Conservation (phyloP, 768 basidiomycete species). For the Lactifluus echinatus region DNA sequence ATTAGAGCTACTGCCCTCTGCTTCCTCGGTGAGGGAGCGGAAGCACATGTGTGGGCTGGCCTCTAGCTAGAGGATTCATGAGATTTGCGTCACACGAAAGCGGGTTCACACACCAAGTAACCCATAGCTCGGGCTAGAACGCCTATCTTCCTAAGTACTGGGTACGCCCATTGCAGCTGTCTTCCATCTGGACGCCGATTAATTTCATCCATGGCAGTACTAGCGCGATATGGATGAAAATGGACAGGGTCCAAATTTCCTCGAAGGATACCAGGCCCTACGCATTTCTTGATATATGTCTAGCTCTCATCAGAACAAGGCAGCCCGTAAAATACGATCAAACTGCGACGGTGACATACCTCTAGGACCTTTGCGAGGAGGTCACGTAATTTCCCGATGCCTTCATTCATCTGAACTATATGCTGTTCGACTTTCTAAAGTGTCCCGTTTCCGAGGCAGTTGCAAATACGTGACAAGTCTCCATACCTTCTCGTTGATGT, state of each 20-base stretch:
- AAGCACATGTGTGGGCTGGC: slow-evolving; percentile 77
- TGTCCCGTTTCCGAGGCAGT: neutral
- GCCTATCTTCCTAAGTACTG: slow-evolving; percentile 43
- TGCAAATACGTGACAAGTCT: neutral
- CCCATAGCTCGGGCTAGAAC: slow-evolving; percentile 75
- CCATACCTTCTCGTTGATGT: slow-evolving; percentile 77
- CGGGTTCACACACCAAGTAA: slow-evolving; percentile 56
- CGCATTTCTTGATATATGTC: neutral
- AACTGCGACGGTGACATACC: slow-evolving; percentile 33
- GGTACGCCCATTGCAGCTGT: slow-evolving; percentile 41
- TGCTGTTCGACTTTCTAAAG: slow-evolving; percentile 66
- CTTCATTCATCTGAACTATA: slow-evolving; percentile 62
- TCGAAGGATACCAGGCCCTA: slow-evolving; percentile 35
- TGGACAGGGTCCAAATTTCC: slow-evolving; percentile 45
- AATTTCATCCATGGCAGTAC: slow-evolving; percentile 35
- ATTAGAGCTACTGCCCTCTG: slow-evolving; percentile 34
- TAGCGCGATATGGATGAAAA: slow-evolving; percentile 59
- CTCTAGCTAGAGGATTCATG: slow-evolving; percentile 49
- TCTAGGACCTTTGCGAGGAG: slow-evolving; percentile 66
- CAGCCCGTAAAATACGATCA: neutral
- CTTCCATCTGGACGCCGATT: slow-evolving; percentile 19
- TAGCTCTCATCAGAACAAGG: neutral
- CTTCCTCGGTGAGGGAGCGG: slow-evolving; percentile 45
- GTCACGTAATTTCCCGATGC: slow-evolving; percentile 57
- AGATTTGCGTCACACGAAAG: slow-evolving; percentile 5